Base-by-base conservation (phyloP, 2,329 filamentous ascomycete species). In the Ophiostoma australiae region DNA sequence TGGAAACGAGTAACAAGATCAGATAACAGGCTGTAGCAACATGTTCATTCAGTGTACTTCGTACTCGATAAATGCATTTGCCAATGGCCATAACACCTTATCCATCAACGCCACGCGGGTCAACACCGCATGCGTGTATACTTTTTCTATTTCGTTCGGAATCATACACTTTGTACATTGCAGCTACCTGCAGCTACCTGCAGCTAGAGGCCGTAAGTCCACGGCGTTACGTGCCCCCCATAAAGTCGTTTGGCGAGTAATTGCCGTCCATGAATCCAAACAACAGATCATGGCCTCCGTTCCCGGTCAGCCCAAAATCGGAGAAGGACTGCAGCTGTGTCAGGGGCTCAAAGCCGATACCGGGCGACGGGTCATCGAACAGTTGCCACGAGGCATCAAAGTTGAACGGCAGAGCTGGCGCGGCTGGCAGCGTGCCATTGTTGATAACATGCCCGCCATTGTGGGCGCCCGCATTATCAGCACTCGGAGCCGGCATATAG, bases 221-320 rank as follows among this genome's bases (percentile, higher is more conserved):
- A 27, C 63, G 66, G 35, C 66, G 37, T 39, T 41, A 44, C 39
- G 65, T 44, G 7, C 33, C 61, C 61, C 67, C 67, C 61, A 71
- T 69, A 48, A 67, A 71, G 20, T 67, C 68, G 23, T 58, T 69
- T 2, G 70, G 69, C 13, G 67, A 71, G 17, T 69, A 69, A 31
- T 69, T 69, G 31, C 67, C 69, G 35, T 71, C 68, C 71, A 72
- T 72, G n/a, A 72, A 72, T 13, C 71, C 71, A 68, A 72, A 72
- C 8, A 72, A 67, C 13, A 72, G 67, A 35, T 72, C 69, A 37
- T 72, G 71, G 55, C 69, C 69, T 17, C 58, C 58, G 58, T 63
- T 63, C 27, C 27, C 58, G 4, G 71, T 68, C 67, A 71, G 44
- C 20, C 71, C 69, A 67, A 71, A 71, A 37, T 72, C 69, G 2